Evolutionary conservation across 331 rosid genomes (phyloP), one percentile per base, ranked within the genome.

Genomic region (Malus hybrid): DNA sequence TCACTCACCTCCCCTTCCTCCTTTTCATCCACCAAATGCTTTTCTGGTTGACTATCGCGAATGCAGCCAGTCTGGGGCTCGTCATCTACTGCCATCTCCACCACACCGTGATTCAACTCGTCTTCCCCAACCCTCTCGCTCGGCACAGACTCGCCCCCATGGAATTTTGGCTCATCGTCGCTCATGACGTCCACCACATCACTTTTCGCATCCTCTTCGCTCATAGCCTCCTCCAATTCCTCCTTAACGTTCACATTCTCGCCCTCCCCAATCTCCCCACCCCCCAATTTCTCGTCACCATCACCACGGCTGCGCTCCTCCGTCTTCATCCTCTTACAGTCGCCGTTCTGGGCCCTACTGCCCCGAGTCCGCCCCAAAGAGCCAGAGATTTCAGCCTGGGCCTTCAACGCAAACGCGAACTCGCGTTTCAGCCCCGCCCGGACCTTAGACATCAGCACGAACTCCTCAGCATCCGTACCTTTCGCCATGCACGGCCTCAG

Each of bases 191-290:
- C 95, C 52, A 93, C 94, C 53, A 91, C 89, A 19, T 91, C 98
- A 46, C 98, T 91, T 72, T 87, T 88, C 0, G 95, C 98, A 76
- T 93, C 97, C 78, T 91, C 98, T 74, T 93, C 96, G 71, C 96
- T 88, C 82, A 81, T 70, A 6, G 32, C 71, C 72, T 74, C 84
- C 65, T 30, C 78, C 73, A 44, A 55, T 16, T 70, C 82, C 48
- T 71, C 81, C 48, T 60, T 44, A 1, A 8, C 61, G 82, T 53
- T 68, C 36, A 22, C 81, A 58, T 70, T 75, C 69, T 77, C 74
- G 7, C 48, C 80, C 74, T 80, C 75, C 24, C 26, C 56, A 11
- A 22, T 71, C 72, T 55, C 77, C 63, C 61, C 73, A 36, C 29
- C 36, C 58, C 39, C 34, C 24, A 60, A 34, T 44, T 67, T 34